Evolutionary conservation across 1,284 basidiomycete genomes (phyloP).

Genomic region (Wallemia mellicola): DNA sequence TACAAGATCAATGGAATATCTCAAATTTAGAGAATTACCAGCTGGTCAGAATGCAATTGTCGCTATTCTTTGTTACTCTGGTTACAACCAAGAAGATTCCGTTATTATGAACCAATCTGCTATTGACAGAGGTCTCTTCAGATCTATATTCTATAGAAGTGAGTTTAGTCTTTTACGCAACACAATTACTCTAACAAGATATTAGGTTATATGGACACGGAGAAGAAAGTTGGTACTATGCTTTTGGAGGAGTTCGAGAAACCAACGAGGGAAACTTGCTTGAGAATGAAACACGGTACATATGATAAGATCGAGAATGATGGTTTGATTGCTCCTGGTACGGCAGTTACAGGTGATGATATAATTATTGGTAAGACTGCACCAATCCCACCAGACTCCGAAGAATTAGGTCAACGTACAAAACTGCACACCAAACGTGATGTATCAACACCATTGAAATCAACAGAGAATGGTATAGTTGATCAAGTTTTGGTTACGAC

Average conservation of each 20-base stretch:
- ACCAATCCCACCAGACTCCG: constrained; percentile 79
- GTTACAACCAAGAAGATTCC: constrained; percentile 99
- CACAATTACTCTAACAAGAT: not conserved
- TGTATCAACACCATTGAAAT: constrained; percentile 89
- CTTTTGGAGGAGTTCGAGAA: constrained; percentile 92
- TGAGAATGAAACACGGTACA: constrained; percentile 90
- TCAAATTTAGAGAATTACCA: constrained; percentile 87
- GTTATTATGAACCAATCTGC: constrained; percentile 99
- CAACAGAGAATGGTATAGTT: constrained; percentile 87
- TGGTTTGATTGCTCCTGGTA: constrained; percentile 80
- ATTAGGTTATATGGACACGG: constrained; percentile 35
- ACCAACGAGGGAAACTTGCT: constrained; percentile 67
- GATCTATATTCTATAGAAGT: constrained; percentile 91
- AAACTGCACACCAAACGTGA: constrained; percentile 71
- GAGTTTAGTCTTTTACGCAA: not conserved
- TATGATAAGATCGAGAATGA: constrained; percentile 97
- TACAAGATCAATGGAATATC: constrained; percentile 93
- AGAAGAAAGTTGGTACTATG: constrained; percentile 84
- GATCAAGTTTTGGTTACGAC: constrained; percentile 94
- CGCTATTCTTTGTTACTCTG: constrained; percentile 92
- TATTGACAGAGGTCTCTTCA: constrained; percentile 89
- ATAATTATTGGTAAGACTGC: constrained; percentile 99
- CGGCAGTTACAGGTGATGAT: constrained; percentile 81
- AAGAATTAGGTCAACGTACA: constrained; percentile 83
- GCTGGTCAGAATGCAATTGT: constrained; percentile 97